These are phyloP conservation scores for Wallemia mellicola DNA, from an alignment of 1,284 basidiomycete genomes.

Conservation along the genomic window DNA sequence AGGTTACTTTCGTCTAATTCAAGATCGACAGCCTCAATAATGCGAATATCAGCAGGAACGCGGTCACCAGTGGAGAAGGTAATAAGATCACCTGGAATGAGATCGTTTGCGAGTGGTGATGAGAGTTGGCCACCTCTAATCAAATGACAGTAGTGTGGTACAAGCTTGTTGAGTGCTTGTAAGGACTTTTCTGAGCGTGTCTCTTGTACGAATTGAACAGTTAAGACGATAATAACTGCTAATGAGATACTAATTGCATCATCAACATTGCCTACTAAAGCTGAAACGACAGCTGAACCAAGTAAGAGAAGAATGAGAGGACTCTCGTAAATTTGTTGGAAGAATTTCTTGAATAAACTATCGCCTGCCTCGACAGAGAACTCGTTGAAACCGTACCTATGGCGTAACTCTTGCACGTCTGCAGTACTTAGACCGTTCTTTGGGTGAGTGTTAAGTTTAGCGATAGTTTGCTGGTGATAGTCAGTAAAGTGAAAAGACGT, in stretches of 20 bases:
- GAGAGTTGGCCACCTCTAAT: conserved; percentile 36
- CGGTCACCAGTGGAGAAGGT: conserved; percentile 72
- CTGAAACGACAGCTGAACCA: conserved; percentile 64
- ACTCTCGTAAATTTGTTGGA: background rate
- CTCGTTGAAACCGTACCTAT: background rate
- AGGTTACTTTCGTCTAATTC: conserved; percentile 78
- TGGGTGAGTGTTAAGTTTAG: background rate
- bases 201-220: conserved; percentile 83
- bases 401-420: background rate
- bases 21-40: conserved; percentile 28
- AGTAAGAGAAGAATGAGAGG: conserved; percentile 45
- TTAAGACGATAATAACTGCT: conserved; percentile 72
- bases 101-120: conserved; percentile 48
- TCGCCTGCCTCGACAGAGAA: background rate
- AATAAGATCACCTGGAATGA: conserved; percentile 81
- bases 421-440: background rate
- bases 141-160: conserved; percentile 79
- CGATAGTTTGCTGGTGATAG: background rate
- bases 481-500: background rate
- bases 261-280: conserved; percentile 61
- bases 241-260: conserved; percentile 57
- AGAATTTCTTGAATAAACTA: background rate
- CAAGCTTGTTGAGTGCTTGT: conserved; percentile 75
- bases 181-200: conserved; percentile 51
- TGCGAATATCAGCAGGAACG: conserved; percentile 68